Evolutionary conservation across 192 early-diverging fungal species (phyloP), one percentile per base, ranked within the genome.

Genomic region (Thoreauomyces humboldtii): DNA sequence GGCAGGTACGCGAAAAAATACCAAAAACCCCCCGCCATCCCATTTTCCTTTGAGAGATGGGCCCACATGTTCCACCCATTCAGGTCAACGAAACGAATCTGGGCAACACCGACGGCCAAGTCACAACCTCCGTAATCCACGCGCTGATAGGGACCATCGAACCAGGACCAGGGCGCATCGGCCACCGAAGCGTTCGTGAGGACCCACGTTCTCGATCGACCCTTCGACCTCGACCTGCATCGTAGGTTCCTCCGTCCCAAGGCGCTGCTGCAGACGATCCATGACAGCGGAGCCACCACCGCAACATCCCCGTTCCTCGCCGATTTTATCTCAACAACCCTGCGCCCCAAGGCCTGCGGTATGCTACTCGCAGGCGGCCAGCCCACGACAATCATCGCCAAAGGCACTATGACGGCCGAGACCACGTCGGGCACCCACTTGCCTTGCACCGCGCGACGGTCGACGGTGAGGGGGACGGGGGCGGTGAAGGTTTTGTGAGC

Each of bases 181-280:
- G 55, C 33, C 2, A 19, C 55, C 1, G 19, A 19, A 27, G 4
- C 34, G 33, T 57, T 57, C 35, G 19, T 57, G 12, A 27, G 9
- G 11, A n/a, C 14, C 1, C 55, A 57, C 35, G 17, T 57, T 35
- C 19, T 57, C 5, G 34, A 32, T 11, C 31, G 55, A 34, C 15
- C 55, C n/a, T n/a, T 57, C 29, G 55, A 57, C 35, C 34, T 4
- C n/a, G 38, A 36, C 34, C 34, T 57, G 19, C 55, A 57, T 19
- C 17, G 4, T 7, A 57, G 38, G 19, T 5, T 57, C 34, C 19
- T 27, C n/a, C 11, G 38, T 19, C 55, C 55, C 17, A 3, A n/a
- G 31, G 5, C 34, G n/a, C 15, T 34, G 4, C 55, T 57, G 14
- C 5, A 57, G 7, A 27, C 55, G 9, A 36, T 57, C 29, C n/a